Base-by-base conservation (phyloP, 768 basidiomycete genomes). In the Hemileccinum impolitum region DNA sequence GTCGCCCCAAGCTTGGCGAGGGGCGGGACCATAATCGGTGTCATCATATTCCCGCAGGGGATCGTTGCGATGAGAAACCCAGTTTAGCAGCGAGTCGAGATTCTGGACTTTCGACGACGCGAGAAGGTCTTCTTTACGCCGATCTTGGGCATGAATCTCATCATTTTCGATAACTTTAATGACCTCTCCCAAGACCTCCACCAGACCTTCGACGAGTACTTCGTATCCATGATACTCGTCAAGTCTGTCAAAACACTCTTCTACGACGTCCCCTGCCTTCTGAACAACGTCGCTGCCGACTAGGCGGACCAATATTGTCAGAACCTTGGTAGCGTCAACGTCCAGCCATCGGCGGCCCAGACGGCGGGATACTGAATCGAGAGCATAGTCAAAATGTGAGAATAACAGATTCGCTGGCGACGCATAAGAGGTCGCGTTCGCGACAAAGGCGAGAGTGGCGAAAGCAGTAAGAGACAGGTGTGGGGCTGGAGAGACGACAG, bases 171-270 rank as follows among this genome's bases (percentile, higher is more conserved):
- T 81, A 30, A 85, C 87, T 45, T 82, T 82, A 47, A 96, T 78
- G 11, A 99, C 85, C 53, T 95, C 90, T 36, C 78, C 79, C 39
- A 99, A 68, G 8, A 96, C 94, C 39, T 90, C 90, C 21, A 97
- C 74, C 3, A 99, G 74, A 0, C 91, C 89, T 53, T 93, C 89
- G 2, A 94, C 90, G 18, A 98, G 70, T 23, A 84, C 64, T 18
- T 84, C 82, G 68, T 99, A 97, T 13, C 94, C 95, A 65, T 98
- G 95, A 63, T 82, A 98, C 55, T 96, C 93, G 60, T 98, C 96
- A 17, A 98, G 74, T 25, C 94, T 83, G 67, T 97, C 95, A 57
- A 98, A 98, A 52, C 95, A 94, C 66, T 96, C 94, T 66, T 96
- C 95, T 10, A 98, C 93, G 10, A 98, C 84, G 65, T 97, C 96